Evolutionary conservation across 108 stramenopile species (phyloP), one percentile per base, ranked within the genome.

Genomic region (Skeletonema tropicum): DNA sequence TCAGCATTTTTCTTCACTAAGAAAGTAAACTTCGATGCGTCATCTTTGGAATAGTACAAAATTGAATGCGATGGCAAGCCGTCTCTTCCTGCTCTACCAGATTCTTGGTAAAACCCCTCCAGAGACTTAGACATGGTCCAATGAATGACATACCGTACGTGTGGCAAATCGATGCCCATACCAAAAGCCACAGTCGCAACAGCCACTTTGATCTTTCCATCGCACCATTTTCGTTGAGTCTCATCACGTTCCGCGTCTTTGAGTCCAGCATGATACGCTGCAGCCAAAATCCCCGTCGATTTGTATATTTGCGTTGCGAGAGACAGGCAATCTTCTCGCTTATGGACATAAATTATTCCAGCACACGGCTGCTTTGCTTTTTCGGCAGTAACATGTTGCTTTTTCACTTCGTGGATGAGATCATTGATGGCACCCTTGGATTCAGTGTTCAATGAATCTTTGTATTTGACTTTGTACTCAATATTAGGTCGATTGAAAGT

Each of bases 341-440:
- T 96, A 73, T 98, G 94, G 26, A 94, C 94, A 83, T 99, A 99
- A 30, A 99, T 82, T 62, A 99, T 96, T 32, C 98, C 98, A 64
- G 86, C 85, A 68, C 89, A 88, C 3, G 79, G 82, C 36, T 60
- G 55, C 12, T 69, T 67, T 3, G 15, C 70, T 70, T 78, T 79
- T 38, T 48, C 57, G 11, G 78, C 72, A 13, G 68, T 65, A 8
- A 48, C 60, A 77, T 95, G 94, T 71, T 90, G 83, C 45, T 70
- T 68, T 32, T 86, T 85, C 41, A 92, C 77, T 23, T 80, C 81
- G 12, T 73, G 25, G 2, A 87, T 59, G 57, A 95, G 71, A 52
- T 93, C 86, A 7, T 66, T 42, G 1, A 93, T 58, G 4, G 89
- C 86, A 41, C 87, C 86, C 60, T 79, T 64, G 1, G 64, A 48